A percentile compares a stretch with the other conserved stretches of the same genome.
phyloP scores from a whole-genome alignment of 1,284 basidiomycete species.

The Fistulinella staudtii region DNA sequence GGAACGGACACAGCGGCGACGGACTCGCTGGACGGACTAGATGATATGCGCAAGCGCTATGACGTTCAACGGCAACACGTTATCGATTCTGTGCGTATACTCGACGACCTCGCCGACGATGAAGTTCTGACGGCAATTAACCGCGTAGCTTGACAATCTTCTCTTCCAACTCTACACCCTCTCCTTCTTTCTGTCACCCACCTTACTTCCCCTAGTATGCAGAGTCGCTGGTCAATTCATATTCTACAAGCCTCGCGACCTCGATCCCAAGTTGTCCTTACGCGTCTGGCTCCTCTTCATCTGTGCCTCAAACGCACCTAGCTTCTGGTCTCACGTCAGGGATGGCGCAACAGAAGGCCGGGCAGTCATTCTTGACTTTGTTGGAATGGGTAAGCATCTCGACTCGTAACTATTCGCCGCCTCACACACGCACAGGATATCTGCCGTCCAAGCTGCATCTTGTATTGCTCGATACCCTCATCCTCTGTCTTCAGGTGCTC shows the following conservation, averaged over 20 bases:
- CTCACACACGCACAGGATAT: constrained; percentile 42
- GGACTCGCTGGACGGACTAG: constrained; percentile 28
- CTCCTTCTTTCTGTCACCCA: constrained; percentile 72
- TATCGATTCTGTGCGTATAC: constrained; percentile 58
- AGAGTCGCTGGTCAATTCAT: constrained; percentile 55
- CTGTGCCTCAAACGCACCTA: constrained; percentile 52
- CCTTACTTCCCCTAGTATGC: constrained; percentile 55
- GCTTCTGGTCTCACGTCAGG: constrained; percentile 57
- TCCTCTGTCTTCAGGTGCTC: constrained; percentile 59
- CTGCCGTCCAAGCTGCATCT: constrained; percentile 60
- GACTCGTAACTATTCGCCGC: background rate
- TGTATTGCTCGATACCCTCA: constrained; percentile 59
- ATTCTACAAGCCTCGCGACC: constrained; percentile 59
- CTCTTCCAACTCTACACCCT: constrained; percentile 68
- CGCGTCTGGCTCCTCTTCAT: constrained; percentile 61
- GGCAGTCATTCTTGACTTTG: constrained; percentile 67
- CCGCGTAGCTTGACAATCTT: constrained; percentile 57
- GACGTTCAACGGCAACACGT: constrained; percentile 75
- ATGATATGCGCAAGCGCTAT: constrained; percentile 70
- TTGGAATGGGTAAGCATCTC: constrained; percentile 60
- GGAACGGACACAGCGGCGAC: constrained; percentile 13
- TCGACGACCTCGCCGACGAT: background rate
- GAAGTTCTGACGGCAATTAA: constrained; percentile 13
- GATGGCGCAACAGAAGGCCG: constrained; percentile 50
- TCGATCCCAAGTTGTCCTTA: constrained; percentile 57